Evolutionary conservation across 306 rosid species (phyloP).

Genomic region (Mimosa bimucronata): DNA sequence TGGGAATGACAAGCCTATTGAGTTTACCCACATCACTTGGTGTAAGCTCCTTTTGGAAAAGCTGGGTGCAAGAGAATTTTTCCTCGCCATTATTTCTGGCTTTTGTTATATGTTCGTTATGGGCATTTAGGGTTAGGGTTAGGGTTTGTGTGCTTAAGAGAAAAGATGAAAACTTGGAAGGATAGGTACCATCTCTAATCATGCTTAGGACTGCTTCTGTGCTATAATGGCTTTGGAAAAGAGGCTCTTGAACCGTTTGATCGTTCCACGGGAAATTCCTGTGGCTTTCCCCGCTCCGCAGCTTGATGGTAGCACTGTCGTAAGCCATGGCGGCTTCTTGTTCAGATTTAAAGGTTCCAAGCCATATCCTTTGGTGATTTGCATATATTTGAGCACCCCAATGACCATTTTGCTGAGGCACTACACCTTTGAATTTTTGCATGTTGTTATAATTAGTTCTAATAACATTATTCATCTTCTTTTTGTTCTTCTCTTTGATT

Average conservation of each 20-base stretch:
- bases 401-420: constrained; percentile 82
- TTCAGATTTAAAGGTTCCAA: constrained; percentile 81
- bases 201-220: constrained; percentile 57
- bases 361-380: constrained; percentile 86
- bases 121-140: constrained; percentile 6
- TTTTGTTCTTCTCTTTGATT: background rate
- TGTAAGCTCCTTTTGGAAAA: constrained; percentile 81
- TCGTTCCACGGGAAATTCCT: constrained; percentile 74
- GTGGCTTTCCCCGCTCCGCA: constrained; percentile 64
- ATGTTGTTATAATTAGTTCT: background rate
- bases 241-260: constrained; percentile 59
- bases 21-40: constrained; percentile 93
- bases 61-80: constrained; percentile 47
- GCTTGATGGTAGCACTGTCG: constrained; percentile 77
- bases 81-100: constrained; percentile 35
- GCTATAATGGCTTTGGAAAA: constrained; percentile 61
- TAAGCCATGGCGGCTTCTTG: constrained; percentile 87
- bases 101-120: background rate
- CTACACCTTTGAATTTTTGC: constrained; percentile 76
- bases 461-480: constrained; percentile 17
- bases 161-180: constrained; percentile 58
- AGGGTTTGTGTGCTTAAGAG: constrained; percentile 31
- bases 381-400: constrained; percentile 96
- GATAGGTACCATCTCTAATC: constrained; percentile 85
- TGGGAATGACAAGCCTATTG: constrained; percentile 81